Evolutionary conservation across 2,329 filamentous ascomycete species (phyloP).

Genomic region (Aurifilum marmelostoma): DNA sequence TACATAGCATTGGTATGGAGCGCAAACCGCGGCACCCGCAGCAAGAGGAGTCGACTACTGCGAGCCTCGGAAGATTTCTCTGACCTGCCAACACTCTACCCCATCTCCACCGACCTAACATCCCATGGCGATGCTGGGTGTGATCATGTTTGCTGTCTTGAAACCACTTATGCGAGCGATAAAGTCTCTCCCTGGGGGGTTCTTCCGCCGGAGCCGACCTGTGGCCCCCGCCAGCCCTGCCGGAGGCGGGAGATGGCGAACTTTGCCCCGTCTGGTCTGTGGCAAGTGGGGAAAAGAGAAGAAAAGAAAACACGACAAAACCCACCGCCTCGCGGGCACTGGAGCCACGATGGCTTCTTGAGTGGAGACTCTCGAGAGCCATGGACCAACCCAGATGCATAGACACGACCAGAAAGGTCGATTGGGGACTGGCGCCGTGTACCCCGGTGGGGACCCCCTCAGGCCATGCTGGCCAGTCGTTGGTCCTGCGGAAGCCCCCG

Average conservation of each 20-base stretch:
- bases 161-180: background rate
- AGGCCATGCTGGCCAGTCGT: slow-evolving; percentile 17
- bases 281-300: background rate
- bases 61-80: background rate
- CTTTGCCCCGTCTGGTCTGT: background rate
- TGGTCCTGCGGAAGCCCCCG: slow-evolving; percentile 20
- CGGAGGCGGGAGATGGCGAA: background rate
- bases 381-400: background rate
- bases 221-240: slow-evolving; percentile 8
- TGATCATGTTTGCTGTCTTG: background rate
- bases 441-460: slow-evolving; percentile 5
- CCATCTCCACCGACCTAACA: background rate
- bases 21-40: slow-evolving; percentile 1
- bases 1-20: background rate
- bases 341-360: slow-evolving; percentile 22
- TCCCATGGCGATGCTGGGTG: too few species aligned
- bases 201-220: slow-evolving; percentile 16
- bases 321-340: slow-evolving; percentile 17
- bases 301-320: background rate
- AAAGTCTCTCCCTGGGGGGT: background rate
- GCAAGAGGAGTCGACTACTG: background rate
- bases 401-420: slow-evolving; percentile 12
- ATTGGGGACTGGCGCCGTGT: slow-evolving; percentile 25
- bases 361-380: background rate
- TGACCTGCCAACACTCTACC: background rate